A percentile compares a stretch with the other conserved stretches of the same genome.
Evolutionary conservation across 108 stramenopile genomes (phyloP).

Genomic region (Nitzschia sp.): DNA sequence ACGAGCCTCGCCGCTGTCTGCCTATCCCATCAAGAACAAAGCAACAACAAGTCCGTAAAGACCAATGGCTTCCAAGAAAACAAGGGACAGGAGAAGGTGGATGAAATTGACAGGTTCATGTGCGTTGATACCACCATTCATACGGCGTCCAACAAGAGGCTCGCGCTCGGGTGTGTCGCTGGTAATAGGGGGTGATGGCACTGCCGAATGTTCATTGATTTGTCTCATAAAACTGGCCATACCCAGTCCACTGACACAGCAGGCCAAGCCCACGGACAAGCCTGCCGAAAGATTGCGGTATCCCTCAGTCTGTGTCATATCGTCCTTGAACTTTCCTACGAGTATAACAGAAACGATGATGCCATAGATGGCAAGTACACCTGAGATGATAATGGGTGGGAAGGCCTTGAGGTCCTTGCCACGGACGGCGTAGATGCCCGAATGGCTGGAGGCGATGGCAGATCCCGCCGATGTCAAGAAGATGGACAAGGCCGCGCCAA

Average conservation of each 20-base stretch:
- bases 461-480: constrained; percentile 45
- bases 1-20: neutral
- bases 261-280: constrained; percentile 55
- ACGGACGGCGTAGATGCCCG: constrained; percentile 48
- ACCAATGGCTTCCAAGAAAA: constrained; percentile 65
- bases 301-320: constrained; percentile 35
- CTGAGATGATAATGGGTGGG: constrained; percentile 50
- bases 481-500: constrained; percentile 48
- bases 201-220: constrained; percentile 13
- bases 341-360: constrained; percentile 49
- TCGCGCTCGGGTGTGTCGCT: neutral
- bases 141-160: constrained; percentile 13
- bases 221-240: constrained; percentile 48
- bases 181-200: neutral
- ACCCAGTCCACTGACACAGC: constrained; percentile 49
- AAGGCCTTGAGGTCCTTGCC: constrained; percentile 29
- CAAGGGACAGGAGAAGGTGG: constrained; percentile 25
- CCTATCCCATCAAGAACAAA: constrained; percentile 39
- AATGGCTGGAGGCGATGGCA: constrained; percentile 42
- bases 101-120: neutral
- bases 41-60: constrained; percentile 70
- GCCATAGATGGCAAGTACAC: constrained; percentile 67
- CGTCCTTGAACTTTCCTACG: constrained; percentile 25
- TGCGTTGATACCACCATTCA: neutral
- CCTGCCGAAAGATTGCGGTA: constrained; percentile 54